Conservation (phyloP, 1,139 yeast species). For the Geotrichum fermentans region DNA sequence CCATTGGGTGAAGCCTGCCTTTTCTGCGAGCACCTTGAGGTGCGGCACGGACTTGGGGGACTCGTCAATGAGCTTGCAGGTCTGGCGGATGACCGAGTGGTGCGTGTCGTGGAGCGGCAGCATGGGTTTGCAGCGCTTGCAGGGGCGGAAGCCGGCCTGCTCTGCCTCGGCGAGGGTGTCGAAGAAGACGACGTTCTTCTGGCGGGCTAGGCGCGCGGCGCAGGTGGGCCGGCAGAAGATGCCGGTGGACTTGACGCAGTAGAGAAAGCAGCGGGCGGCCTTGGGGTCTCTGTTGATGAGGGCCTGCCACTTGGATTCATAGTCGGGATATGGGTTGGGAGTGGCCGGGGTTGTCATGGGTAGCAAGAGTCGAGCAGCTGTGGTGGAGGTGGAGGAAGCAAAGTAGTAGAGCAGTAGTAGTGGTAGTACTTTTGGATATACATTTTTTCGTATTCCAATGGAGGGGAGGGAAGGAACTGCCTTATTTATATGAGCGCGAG, state of each 20-base stretch:
- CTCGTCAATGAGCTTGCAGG: constrained; percentile 22
- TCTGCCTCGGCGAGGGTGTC: constrained; percentile 25
- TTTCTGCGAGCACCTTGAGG: constrained; percentile 24
- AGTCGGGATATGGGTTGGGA: constrained; percentile 15
- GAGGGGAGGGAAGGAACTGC: background rate
- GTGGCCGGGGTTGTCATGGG: background rate
- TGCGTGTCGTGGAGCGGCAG: constrained; percentile 25
- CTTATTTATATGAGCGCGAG: background rate
- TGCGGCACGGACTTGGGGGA: constrained; percentile 21
- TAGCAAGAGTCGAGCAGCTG: background rate
- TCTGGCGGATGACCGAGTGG: constrained; percentile 23
- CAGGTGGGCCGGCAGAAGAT: constrained; percentile 31
- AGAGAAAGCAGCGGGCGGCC: constrained; percentile 29
- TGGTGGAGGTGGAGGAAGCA: background rate
- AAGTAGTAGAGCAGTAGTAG: background rate
- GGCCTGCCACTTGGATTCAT: constrained; percentile 26
- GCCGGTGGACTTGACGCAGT: constrained; percentile 27
- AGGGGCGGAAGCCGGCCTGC: constrained; percentile 27
- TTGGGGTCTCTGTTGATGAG: constrained; percentile 25
- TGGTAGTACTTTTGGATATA: background rate
- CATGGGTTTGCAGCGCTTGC: constrained; percentile 31
- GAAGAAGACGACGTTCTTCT: constrained; percentile 25
- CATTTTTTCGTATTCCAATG: background rate
- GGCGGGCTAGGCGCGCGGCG: constrained; percentile 26
- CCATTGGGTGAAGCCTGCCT: constrained; percentile 32